Evolutionary conservation across 2,329 filamentous ascomycete species (phyloP).

Genomic region (Botrytis fabae): DNA sequence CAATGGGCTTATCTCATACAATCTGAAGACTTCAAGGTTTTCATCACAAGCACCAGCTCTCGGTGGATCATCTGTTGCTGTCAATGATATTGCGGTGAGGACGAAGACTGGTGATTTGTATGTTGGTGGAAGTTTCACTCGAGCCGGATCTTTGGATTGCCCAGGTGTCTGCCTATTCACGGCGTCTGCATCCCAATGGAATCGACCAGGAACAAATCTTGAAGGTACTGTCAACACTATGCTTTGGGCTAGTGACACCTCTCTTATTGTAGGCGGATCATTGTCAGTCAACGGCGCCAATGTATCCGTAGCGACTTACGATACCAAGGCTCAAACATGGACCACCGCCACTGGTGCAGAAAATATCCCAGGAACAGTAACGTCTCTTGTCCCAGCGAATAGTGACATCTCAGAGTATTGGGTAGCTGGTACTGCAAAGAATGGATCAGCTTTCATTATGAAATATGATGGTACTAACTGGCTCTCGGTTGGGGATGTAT

Average conservation of each 20-base stretch:
- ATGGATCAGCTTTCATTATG: slow-evolving; percentile 74
- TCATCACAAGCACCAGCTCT: slow-evolving; percentile 73
- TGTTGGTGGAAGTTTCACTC: slow-evolving; percentile 81
- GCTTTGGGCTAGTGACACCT: slow-evolving; percentile 72
- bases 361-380: slow-evolving; percentile 76
- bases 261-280: slow-evolving; percentile 76
- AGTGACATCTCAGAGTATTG: slow-evolving; percentile 73
- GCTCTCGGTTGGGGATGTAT: slow-evolving; percentile 61
- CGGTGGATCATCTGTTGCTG: slow-evolving; percentile 66
- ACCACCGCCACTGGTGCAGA: slow-evolving; percentile 59
- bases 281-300: slow-evolving; percentile 65
- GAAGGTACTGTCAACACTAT: slow-evolving; percentile 70
- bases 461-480: slow-evolving; percentile 77
- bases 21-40: slow-evolving; percentile 66
- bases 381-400: slow-evolving; percentile 72
- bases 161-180: slow-evolving; percentile 80
- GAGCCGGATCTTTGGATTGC: slow-evolving; percentile 80
- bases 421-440: slow-evolving; percentile 70
- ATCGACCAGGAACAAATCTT: slow-evolving; percentile 70
- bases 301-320: slow-evolving; percentile 71
- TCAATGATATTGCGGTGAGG: slow-evolving; percentile 73
- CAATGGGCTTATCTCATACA: slow-evolving; percentile 76
- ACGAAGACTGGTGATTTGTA: slow-evolving; percentile 74
- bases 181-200: slow-evolving; percentile 72
- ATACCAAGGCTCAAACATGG: slow-evolving; percentile 68